These are phyloP conservation scores for Meira nashicola DNA, from an alignment of 1,284 basidiomycete genomes.

Conservation along the genomic window DNA sequence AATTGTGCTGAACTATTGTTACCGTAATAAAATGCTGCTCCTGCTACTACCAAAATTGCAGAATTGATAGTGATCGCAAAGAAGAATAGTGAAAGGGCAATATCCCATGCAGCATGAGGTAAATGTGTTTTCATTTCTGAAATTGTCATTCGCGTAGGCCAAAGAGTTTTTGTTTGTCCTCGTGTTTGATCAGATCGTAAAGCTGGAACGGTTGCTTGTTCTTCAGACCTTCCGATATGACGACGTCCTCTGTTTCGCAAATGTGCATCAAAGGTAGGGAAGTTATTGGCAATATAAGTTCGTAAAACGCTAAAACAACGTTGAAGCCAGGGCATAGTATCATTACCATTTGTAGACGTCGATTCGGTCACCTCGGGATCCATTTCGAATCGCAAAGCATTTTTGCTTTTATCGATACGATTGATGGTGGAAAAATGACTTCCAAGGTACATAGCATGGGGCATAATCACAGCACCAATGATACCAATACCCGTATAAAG, in stretches of 20 bases:
- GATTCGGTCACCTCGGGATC: not conserved
- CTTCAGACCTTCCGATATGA: not conserved
- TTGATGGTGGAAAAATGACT: slow-evolving; percentile 59
- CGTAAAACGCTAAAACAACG: not conserved
- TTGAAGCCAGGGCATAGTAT: not conserved
- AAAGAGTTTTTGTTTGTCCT: not conserved
- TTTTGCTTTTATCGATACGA: slow-evolving; percentile 14
- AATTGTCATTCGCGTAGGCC: not conserved
- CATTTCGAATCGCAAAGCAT: too few species aligned
- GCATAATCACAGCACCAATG: slow-evolving; percentile 64
- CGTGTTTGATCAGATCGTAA: not conserved
- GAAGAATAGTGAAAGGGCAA: slow-evolving; percentile 45
- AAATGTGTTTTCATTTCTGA: slow-evolving; percentile 31
- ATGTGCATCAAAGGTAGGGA: not conserved
- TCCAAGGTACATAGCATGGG: slow-evolving; percentile 84
- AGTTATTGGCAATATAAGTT: not conserved
- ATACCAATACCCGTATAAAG: slow-evolving; percentile 69
- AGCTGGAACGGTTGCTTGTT: not conserved
- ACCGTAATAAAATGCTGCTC: slow-evolving; percentile 54
- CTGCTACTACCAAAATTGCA: slow-evolving; percentile 61
- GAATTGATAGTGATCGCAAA: slow-evolving; percentile 73
- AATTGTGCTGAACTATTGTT: slow-evolving; percentile 17
- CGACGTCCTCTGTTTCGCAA: too few species aligned
- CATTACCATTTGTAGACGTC: not conserved
- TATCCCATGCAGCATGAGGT: slow-evolving; percentile 49